Percentiles rank a stretch among this genome's conserved stretches.
These are phyloP conservation scores for Agaricus subrufescens DNA, from an alignment of 768 basidiomycete genomes.

Conservation along the genomic window DNA sequence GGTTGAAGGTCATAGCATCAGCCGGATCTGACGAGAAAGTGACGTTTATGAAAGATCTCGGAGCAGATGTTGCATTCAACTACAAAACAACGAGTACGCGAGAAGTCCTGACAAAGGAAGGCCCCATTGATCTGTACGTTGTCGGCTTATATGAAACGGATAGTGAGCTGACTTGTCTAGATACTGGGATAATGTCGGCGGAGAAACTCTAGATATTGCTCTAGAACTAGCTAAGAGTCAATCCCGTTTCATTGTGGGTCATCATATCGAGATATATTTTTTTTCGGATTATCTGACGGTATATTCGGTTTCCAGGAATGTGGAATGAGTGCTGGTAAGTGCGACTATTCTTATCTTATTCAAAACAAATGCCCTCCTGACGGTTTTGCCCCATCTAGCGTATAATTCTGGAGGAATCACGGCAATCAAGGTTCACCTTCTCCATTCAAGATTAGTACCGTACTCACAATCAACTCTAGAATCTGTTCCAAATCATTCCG, in stretches of 20 bases:
- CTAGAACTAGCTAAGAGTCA: slow-evolving; percentile 38
- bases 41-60: slow-evolving; percentile 51
- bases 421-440: slow-evolving; percentile 20
- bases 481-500: slow-evolving; percentile 29
- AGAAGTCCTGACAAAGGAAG: slow-evolving; percentile 51
- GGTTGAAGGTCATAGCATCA: slow-evolving; percentile 63
- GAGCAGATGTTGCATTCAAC: slow-evolving; percentile 68
- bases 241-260: no score
- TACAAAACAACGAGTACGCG: slow-evolving; percentile 57
- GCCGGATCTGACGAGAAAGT: slow-evolving; percentile 77
- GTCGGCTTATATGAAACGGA: background rate
- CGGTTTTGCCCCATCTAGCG: slow-evolving; percentile 7
- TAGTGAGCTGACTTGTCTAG: slow-evolving; percentile 15
- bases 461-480: slow-evolving; percentile 18
- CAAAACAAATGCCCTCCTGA: background rate
- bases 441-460: background rate
- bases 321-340: slow-evolving; percentile 29
- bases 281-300: background rate
- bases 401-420: slow-evolving; percentile 26
- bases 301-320: slow-evolving; percentile 27
- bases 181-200: slow-evolving; percentile 59
- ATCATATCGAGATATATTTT: no score
- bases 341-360: slow-evolving; percentile 6
- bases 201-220: slow-evolving; percentile 53
- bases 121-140: slow-evolving; percentile 41